Conservation (phyloP, 2,329 filamentous ascomycete genomes). For the Diaporthe australafricana region DNA sequence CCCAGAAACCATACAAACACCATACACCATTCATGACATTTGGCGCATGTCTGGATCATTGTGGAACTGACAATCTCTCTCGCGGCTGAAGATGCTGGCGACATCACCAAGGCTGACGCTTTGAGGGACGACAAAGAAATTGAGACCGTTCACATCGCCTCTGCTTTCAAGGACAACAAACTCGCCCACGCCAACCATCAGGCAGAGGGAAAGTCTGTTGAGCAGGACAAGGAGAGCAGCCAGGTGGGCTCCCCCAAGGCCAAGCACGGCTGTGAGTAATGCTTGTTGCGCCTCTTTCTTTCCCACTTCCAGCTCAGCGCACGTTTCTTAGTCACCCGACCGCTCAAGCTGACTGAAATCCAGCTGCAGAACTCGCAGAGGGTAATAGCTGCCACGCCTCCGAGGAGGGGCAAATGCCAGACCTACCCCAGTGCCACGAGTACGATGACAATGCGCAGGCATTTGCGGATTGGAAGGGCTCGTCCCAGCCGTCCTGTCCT, state of each 20-base stretch:
- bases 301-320: not conserved
- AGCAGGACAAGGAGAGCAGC: not conserved
- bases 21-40: not conserved
- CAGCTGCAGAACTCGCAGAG: not conserved
- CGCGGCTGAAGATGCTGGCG: not conserved
- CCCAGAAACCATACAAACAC: not conserved
- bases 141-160: not conserved
- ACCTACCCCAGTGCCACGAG: not conserved
- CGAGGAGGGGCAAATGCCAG: not conserved
- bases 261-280: not conserved
- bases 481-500: not conserved
- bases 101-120: not conserved
- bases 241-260: not conserved
- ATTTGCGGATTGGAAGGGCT: slow-evolving; percentile 18
- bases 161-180: not conserved
- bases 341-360: not conserved
- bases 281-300: not conserved
- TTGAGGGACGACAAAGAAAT: not conserved
- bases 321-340: not conserved
- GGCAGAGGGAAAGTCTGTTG: not conserved
- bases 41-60: not conserved
- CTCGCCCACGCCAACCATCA: not conserved
- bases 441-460: not conserved
- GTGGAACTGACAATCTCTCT: slow-evolving; percentile 3
- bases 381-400: not conserved